Conservation (phyloP, 352 stramenopile species). For the Globisporangium ultimum region DNA sequence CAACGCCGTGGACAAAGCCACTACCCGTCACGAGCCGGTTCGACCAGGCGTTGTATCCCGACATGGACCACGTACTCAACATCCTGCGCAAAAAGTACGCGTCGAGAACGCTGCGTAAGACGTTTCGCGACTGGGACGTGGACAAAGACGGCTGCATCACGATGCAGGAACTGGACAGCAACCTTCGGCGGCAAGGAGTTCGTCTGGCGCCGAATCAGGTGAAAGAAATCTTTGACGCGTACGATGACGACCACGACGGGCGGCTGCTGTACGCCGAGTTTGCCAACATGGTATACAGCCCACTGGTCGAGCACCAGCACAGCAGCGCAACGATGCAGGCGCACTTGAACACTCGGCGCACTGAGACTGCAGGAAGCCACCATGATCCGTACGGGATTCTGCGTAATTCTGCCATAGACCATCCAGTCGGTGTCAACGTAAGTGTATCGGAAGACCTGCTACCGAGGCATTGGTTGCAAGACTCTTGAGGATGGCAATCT, state of each 20-base stretch:
- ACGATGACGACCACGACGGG: slow-evolving; percentile 39
- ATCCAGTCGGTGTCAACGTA: slow-evolving; percentile 6
- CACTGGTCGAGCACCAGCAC: slow-evolving; percentile 18
- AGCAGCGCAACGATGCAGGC: slow-evolving; percentile 5
- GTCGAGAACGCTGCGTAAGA: slow-evolving; percentile 26
- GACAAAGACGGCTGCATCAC: slow-evolving; percentile 53
- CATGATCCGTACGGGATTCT: slow-evolving; percentile 37
- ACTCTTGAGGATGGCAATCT: too few species aligned
- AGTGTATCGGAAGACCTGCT: neutral
- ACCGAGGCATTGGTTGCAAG: too few species aligned
- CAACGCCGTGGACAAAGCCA: neutral
- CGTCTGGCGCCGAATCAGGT: slow-evolving; percentile 29
- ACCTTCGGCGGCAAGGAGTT: slow-evolving; percentile 40
- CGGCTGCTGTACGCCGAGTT: slow-evolving; percentile 48
- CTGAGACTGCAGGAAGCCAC: neutral
- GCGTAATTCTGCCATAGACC: slow-evolving; percentile 18
- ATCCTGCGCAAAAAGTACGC: slow-evolving; percentile 54
- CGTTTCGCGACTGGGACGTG: slow-evolving; percentile 59
- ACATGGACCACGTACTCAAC: slow-evolving; percentile 32
- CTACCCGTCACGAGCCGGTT: neutral
- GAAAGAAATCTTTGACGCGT: slow-evolving; percentile 35
- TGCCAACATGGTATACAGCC: slow-evolving; percentile 33
- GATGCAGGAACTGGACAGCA: slow-evolving; percentile 37
- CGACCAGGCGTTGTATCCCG: slow-evolving; percentile 21
- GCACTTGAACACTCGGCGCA: neutral